Conservation (phyloP, 139 green algal genomes). For the Chlorella sp. region DNA sequence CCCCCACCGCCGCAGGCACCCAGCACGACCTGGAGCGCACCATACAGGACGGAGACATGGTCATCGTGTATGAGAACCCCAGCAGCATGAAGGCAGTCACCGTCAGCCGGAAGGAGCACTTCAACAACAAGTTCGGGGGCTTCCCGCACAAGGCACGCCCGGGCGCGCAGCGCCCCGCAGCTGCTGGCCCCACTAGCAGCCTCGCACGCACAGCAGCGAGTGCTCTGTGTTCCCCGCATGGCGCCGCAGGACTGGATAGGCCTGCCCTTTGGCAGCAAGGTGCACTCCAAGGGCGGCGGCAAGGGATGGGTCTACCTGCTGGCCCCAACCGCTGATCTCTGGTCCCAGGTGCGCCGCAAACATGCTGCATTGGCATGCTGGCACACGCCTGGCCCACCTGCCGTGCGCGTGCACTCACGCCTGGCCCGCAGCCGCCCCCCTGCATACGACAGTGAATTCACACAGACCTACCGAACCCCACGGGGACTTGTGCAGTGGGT, state of each 20-base stretch:
- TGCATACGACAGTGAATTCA: too few species aligned
- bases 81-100: conserved; percentile 62
- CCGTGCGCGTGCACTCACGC: too few species aligned
- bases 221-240: too few species aligned
- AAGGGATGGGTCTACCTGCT: conserved; percentile 74
- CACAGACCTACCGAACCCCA: too few species aligned
- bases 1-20: too few species aligned
- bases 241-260: conserved; percentile 76
- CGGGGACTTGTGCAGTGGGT: too few species aligned
- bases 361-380: too few species aligned
- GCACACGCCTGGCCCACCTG: too few species aligned
- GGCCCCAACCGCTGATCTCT: conserved; percentile 83
- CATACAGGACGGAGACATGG: conserved; percentile 66
- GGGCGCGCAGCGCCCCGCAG: not conserved
- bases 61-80: conserved; percentile 78
- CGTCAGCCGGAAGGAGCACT: conserved; percentile 30
- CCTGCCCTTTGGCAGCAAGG: conserved; percentile 62
- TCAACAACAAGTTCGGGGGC: conserved; percentile 51
- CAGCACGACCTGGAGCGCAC: too few species aligned
- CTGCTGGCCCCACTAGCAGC: too few species aligned
- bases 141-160: conserved; percentile 53
- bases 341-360: conserved; percentile 76
- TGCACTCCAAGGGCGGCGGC: conserved; percentile 15
- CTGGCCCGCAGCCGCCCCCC: too few species aligned
- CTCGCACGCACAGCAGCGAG: too few species aligned